Evolutionary conservation across 31 red algal species (phyloP), one percentile per base, ranked within the genome.

Genomic region (Odonthalia washingtoniensis): DNA sequence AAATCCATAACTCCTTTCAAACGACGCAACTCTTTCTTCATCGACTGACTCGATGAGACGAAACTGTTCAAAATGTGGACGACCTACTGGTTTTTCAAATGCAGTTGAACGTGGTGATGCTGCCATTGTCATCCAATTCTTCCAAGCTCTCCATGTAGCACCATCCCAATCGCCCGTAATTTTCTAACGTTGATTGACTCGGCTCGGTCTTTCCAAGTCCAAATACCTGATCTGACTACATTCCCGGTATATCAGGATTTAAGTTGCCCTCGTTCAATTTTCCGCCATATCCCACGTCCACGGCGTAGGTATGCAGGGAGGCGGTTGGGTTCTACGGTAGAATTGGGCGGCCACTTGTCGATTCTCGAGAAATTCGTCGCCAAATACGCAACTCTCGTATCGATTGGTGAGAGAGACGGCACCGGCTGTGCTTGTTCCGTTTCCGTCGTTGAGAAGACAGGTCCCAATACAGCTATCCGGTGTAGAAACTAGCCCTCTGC

Each of bases 401-500:
- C 17, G 72, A 9, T 49, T 77, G 83, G 64, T 87, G 72, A 26
- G 46, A 66, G 21, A 63, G 83, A 9, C 83, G 39, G 42, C 41
- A 76, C 6, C 83, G 69, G 21, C 72, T 46, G 14, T 63, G 69
- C 17, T 5, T 14, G 39, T 87, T 49, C 16, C 0, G 40, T n/a
- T n/a, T n/a, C 21, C 37, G 42, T 5, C 70, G 83, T 24, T n/a
- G n/a, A n/a, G n/a, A n/a, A n/a, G n/a, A n/a, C n/a, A 72, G 17
- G 40, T 77, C 74, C 74, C 74, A 77, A 33, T 81, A 81, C 53
- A 81, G 78, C n/a, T 46, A 81, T 57, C 78, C 17, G 6, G 78
- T 67, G 78, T 67, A 81, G 78, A 81, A 81, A 32, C 57, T 36
- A 18, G 75, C 76, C 77, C 60, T 81, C 17, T 57, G 86, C 86